A percentile compares a stretch with the other conserved stretches of the same genome.
phyloP scores from a whole-genome alignment of 208 protist genomes.

The Trypanosoma caninum region DNA sequence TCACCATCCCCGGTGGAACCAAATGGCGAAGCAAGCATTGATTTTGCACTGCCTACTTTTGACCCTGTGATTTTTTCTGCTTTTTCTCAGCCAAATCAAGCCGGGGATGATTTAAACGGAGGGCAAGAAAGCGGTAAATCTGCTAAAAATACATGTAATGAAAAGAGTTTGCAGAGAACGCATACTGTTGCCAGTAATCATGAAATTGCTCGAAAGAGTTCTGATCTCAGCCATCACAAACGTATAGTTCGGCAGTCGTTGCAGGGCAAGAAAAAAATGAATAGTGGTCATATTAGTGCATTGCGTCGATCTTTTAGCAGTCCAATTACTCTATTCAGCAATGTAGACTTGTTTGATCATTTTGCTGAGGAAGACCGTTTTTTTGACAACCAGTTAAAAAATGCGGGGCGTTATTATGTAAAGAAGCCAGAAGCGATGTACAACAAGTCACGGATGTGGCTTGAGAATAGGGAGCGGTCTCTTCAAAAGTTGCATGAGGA shows the following conservation, averaged over 20 bases:
- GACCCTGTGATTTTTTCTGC: too few species aligned
- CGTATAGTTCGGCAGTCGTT: not conserved
- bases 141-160: not conserved
- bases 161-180: not conserved
- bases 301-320: not conserved
- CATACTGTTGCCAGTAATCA: not conserved
- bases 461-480: conserved; percentile 23
- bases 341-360: conserved; percentile 9
- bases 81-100: not conserved
- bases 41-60: not conserved
- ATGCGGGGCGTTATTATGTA: conserved; percentile 36
- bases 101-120: too few species aligned
- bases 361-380: conserved; percentile 27
- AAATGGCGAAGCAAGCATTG: not conserved
- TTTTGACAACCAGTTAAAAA: conserved; percentile 28
- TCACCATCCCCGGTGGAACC: conserved; percentile 6
- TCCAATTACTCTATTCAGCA: conserved; percentile 5
- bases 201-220: not conserved
- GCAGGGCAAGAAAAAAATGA: not conserved
- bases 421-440: conserved; percentile 48
- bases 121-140: not conserved
- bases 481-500: conserved; percentile 24
- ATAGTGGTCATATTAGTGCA: not conserved
- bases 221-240: not conserved
- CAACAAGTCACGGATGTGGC: conserved; percentile 52